A percentile compares a stretch with the other conserved stretches of the same genome.
Conservation (phyloP, 2,329 filamentous ascomycete species). For the Cladorrhinum sp. region DNA sequence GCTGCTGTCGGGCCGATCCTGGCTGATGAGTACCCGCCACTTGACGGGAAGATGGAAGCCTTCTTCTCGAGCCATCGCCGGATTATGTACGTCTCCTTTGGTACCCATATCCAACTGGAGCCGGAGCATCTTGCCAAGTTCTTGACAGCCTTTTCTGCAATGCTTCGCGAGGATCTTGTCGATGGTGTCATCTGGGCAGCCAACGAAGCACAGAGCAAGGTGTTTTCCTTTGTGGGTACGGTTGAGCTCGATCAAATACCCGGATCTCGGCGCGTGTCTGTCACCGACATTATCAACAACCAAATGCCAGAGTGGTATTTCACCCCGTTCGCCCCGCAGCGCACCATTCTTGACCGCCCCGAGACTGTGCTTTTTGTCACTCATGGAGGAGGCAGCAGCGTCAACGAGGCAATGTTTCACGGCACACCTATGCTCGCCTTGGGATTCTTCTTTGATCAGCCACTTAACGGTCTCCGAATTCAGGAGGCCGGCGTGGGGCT, state of each 20-base stretch:
- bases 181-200: conserved; percentile 42
- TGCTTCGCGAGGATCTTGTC: conserved; percentile 30
- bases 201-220: conserved; percentile 23
- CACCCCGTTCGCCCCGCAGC: conserved; percentile 39
- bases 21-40: conserved; percentile 32
- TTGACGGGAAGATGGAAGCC: conserved; percentile 27
- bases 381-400: conserved; percentile 41
- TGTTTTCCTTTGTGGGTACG: conserved; percentile 15
- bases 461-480: conserved; percentile 38
- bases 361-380: conserved; percentile 38
- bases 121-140: conserved; percentile 33
- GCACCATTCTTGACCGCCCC: conserved; percentile 38
- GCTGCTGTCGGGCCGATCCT: conserved; percentile 41
- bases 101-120: conserved; percentile 39
- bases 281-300: conserved; percentile 30
- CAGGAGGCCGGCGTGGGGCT: conserved; percentile 35
- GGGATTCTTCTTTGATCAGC: conserved; percentile 42
- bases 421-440: conserved; percentile 37
- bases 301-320: conserved; percentile 32
- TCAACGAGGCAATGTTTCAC: conserved; percentile 41
- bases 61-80: conserved; percentile 35
- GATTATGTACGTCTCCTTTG: conserved; percentile 41
- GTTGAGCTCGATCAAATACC: background rate
- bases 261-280: background rate
- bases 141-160: conserved; percentile 31